A percentile compares a stretch with the other conserved stretches of the same genome.
phyloP scores from a whole-genome alignment of 352 stramenopile genomes.

The Phytophthora hybrid region DNA sequence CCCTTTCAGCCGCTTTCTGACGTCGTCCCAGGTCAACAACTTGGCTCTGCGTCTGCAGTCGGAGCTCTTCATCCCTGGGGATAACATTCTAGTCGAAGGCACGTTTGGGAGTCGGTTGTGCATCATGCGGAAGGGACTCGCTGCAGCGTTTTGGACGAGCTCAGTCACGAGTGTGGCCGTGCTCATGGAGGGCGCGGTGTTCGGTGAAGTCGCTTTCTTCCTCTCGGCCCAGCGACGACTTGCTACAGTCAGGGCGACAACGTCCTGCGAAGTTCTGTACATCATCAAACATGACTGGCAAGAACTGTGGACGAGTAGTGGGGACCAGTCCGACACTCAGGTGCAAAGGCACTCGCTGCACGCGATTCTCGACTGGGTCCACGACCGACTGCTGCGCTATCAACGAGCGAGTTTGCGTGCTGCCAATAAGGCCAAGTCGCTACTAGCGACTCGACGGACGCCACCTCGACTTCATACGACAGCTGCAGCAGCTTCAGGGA shows the following conservation, averaged over 20 bases:
- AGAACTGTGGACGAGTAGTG: slow-evolving; percentile 56
- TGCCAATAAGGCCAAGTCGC: slow-evolving; percentile 53
- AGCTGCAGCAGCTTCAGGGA: slow-evolving; percentile 15
- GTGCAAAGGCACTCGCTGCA: slow-evolving; percentile 63
- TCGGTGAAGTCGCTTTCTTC: slow-evolving; percentile 80
- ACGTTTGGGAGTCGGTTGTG: slow-evolving; percentile 68
- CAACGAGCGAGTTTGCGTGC: slow-evolving; percentile 45
- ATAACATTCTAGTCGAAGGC: slow-evolving; percentile 68
- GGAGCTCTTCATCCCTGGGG: slow-evolving; percentile 76
- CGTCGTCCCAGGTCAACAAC: slow-evolving; percentile 69
- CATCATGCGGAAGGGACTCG: slow-evolving; percentile 60
- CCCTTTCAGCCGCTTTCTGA: slow-evolving; percentile 69
- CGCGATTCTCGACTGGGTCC: slow-evolving; percentile 71
- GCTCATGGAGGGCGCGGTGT: slow-evolving; percentile 68
- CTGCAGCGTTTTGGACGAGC: slow-evolving; percentile 62
- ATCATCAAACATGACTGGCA: slow-evolving; percentile 71
- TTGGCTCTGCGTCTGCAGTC: slow-evolving; percentile 66
- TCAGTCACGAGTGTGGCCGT: slow-evolving; percentile 64
- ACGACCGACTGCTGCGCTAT: slow-evolving; percentile 50
- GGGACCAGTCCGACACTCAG: slow-evolving; percentile 50
- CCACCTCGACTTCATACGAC: slow-evolving; percentile 3
- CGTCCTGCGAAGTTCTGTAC: slow-evolving; percentile 69
- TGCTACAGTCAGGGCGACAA: slow-evolving; percentile 67
- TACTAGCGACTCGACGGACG: slow-evolving; percentile 23
- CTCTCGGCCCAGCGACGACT: slow-evolving; percentile 62